Percentiles rank a stretch among this genome's conserved stretches.
These are phyloP conservation scores for Tylopilus rubrobrunneus DNA, from an alignment of 768 basidiomycete genomes.

Conservation along the genomic window DNA sequence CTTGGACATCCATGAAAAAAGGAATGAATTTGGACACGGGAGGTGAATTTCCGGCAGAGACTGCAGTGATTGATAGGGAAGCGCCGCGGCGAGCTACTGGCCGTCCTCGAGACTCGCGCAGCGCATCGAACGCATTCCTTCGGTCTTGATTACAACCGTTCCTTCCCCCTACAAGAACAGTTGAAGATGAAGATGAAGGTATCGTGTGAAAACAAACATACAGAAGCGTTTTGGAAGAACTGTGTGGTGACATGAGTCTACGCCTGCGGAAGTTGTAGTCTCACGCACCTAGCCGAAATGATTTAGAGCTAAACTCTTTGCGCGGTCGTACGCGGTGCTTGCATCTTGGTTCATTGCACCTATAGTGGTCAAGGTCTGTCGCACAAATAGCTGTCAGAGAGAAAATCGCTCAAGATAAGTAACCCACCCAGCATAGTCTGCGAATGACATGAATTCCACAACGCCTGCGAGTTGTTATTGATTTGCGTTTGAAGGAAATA, in stretches of 20 bases:
- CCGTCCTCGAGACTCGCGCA: conserved; percentile 11
- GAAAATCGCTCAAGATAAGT: not conserved
- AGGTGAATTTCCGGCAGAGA: conserved; percentile 20
- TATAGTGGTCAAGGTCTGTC: conserved; percentile 25
- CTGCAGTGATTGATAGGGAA: conserved; percentile 7
- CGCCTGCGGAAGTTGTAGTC: not conserved
- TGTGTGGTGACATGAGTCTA: not conserved
- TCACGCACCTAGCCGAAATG: conserved; percentile 14
- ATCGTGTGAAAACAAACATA: not conserved
- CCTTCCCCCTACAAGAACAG: conserved; percentile 5
- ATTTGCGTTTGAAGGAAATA: not conserved
- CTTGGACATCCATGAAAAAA: not conserved
- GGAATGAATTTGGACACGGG: conserved; percentile 10
- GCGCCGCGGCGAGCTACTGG: conserved; percentile 5
- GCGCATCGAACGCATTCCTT: not conserved
- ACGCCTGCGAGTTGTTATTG: conserved; percentile 14
- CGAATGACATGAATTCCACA: conserved; percentile 30
- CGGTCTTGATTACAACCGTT: not conserved
- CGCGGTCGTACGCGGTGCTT: not conserved
- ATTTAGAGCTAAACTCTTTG: not conserved
- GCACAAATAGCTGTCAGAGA: not conserved
- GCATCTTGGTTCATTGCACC: conserved; percentile 20
- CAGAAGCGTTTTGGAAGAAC: conserved; percentile 7
- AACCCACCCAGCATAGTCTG: conserved; percentile 26
- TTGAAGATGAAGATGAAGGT: not conserved